Percentiles rank a stretch among this genome's conserved stretches.
phyloP scores from a whole-genome alignment of 2,329 filamentous ascomycete species.

The Lachnellula occidentalis region DNA sequence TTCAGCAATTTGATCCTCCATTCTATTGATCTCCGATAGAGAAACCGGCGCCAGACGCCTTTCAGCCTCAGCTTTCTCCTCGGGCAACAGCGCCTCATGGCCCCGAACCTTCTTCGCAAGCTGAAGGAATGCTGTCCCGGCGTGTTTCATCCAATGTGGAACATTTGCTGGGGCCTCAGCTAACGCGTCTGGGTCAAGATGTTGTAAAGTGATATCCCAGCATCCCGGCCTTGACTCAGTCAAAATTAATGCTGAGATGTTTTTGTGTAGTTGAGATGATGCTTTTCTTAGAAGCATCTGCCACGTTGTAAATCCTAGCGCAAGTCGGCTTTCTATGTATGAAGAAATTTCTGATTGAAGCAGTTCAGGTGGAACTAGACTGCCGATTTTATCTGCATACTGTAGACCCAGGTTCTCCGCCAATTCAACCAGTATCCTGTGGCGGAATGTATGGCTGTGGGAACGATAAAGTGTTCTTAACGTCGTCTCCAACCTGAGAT shows the following conservation, averaged over 20 bases:
- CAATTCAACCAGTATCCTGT: too few species aligned
- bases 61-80: background rate
- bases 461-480: too few species aligned
- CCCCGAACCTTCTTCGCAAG: background rate
- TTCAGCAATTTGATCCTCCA: conserved; percentile 1
- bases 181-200: background rate
- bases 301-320: background rate
- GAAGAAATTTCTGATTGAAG: too few species aligned
- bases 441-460: too few species aligned
- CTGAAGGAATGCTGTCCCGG: background rate
- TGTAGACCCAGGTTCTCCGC: too few species aligned
- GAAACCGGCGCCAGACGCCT: background rate
- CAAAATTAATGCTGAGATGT: background rate
- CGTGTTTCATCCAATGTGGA: background rate
- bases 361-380: too few species aligned
- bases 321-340: background rate
- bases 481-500: too few species aligned
- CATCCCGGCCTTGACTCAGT: background rate
- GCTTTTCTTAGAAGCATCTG: background rate
- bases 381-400: too few species aligned
- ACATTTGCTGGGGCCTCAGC: background rate
- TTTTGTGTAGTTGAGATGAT: too few species aligned
- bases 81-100: background rate
- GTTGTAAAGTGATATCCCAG: background rate
- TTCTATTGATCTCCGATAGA: conserved; percentile 2